Conservation (phyloP, 805 yeast genomes). For the Pichia eremophila region DNA sequence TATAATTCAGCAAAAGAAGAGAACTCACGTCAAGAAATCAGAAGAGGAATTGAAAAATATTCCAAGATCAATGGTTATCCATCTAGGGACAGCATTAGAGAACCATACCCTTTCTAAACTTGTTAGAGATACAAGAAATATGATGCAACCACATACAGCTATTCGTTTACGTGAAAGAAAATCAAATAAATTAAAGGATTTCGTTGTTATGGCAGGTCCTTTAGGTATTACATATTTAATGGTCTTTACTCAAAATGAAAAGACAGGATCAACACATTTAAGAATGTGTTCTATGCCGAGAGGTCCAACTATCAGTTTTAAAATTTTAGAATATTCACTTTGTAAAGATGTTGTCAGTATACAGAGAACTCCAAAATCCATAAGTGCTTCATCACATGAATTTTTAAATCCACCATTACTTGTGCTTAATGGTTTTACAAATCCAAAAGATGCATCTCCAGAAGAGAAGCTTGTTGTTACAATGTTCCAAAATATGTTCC, state of each 20-base stretch:
- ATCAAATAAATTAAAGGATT: slow-evolving; percentile 80
- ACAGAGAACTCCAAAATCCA: slow-evolving; percentile 70
- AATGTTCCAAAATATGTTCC: slow-evolving; percentile 91
- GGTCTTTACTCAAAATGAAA: slow-evolving; percentile 73
- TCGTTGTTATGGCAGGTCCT: slow-evolving; percentile 98
- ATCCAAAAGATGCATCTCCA: slow-evolving; percentile 51
- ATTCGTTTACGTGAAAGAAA: slow-evolving; percentile 78
- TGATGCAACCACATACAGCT: slow-evolving; percentile 97
- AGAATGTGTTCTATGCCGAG: slow-evolving; percentile 82
- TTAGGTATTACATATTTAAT: slow-evolving; percentile 84
- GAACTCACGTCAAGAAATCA: slow-evolving; percentile 67
- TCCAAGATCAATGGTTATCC: slow-evolving; percentile 91
- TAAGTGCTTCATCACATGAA: slow-evolving; percentile 54
- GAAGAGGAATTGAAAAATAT: slow-evolving; percentile 63
- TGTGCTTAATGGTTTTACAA: slow-evolving; percentile 84
- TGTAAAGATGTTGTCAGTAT: slow-evolving; percentile 68
- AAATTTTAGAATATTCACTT: slow-evolving; percentile 66
- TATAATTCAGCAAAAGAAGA: slow-evolving; percentile 48
- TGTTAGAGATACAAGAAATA: slow-evolving; percentile 75
- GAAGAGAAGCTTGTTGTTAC: slow-evolving; percentile 80
- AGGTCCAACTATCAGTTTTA: slow-evolving; percentile 89
- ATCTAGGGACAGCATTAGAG: slow-evolving; percentile 63
- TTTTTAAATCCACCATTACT: slow-evolving; percentile 76
- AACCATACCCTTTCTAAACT: slow-evolving; percentile 79
- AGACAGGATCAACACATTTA: slow-evolving; percentile 69